These are phyloP conservation scores for Gynostemma pentaphyllum DNA, from an alignment of 306 rosid species.

Conservation along the genomic window DNA sequence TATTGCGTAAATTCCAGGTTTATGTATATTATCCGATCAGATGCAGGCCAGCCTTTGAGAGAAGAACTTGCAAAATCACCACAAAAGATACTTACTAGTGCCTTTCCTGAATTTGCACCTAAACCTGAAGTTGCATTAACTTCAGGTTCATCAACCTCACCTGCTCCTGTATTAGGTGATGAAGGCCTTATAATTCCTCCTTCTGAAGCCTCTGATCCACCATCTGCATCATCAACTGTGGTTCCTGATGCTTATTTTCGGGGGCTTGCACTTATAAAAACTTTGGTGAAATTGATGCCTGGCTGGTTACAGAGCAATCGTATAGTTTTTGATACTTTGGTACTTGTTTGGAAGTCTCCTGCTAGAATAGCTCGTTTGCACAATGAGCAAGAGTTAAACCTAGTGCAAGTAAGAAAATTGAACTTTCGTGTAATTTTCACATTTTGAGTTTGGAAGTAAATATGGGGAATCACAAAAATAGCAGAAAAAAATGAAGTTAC, in stretches of 20 bases:
- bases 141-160: constrained; percentile 50
- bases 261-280: constrained; percentile 82
- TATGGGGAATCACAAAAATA: too few species aligned
- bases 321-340: constrained; percentile 71
- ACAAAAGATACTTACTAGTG: constrained; percentile 79
- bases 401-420: constrained; percentile 65
- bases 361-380: constrained; percentile 79
- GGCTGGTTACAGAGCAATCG: constrained; percentile 90
- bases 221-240: constrained; percentile 34
- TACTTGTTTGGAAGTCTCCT: constrained; percentile 89
- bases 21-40: constrained; percentile 83
- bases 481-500: too few species aligned
- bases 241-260: constrained; percentile 81
- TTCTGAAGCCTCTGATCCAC: constrained; percentile 39
- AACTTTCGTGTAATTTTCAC: not conserved
- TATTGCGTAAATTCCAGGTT: constrained; percentile 37
- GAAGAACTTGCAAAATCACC: constrained; percentile 98
- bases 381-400: constrained; percentile 81
- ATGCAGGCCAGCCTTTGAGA: constrained; percentile 89
- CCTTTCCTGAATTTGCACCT: constrained; percentile 71
- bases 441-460: too few species aligned
- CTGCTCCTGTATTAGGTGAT: constrained; percentile 43
- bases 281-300: constrained; percentile 83
- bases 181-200: constrained; percentile 57
- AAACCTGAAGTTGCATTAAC: constrained; percentile 44